Percentiles rank a stretch among this genome's conserved stretches.
These are phyloP conservation scores for Amanita molliuscula DNA, from an alignment of 768 basidiomycete species.

Conservation along the genomic window DNA sequence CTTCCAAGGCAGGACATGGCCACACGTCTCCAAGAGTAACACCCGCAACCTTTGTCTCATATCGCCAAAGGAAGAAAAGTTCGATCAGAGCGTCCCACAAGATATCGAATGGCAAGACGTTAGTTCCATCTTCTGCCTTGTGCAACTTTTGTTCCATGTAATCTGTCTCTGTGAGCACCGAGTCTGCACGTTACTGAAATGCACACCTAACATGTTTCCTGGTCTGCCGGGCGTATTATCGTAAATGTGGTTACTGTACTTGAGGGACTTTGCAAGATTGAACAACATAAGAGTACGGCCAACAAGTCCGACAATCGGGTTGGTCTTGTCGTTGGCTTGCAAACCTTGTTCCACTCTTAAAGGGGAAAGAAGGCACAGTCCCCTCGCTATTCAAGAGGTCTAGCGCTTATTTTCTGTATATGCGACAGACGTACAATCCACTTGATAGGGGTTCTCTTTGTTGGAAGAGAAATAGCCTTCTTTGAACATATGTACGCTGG, in stretches of 20 bases:
- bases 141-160: constrained; percentile 54
- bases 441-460: constrained; percentile 49
- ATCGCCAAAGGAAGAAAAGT: constrained; percentile 85
- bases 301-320: constrained; percentile 86
- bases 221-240: constrained; percentile 58
- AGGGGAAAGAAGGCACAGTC: constrained; percentile 52
- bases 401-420: background rate
- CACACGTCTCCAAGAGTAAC: constrained; percentile 87
- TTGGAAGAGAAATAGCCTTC: constrained; percentile 73
- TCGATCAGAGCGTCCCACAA: constrained; percentile 83
- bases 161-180: constrained; percentile 28
- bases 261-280: constrained; percentile 65
- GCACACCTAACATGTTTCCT: constrained; percentile 69
- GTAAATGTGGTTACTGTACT: constrained; percentile 56
- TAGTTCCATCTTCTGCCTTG: constrained; percentile 23
- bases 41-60: constrained; percentile 55
- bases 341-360: constrained; percentile 55
- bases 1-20: constrained; percentile 58
- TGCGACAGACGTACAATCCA: constrained; percentile 53
- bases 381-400: constrained; percentile 40
- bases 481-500: constrained; percentile 84
- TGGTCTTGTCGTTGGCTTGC: constrained; percentile 59
- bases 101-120: constrained; percentile 56
- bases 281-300: constrained; percentile 73
- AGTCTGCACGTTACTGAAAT: background rate